Evolutionary conservation across 2,329 filamentous ascomycete genomes (phyloP), one percentile per base, ranked within the genome.

Genomic region (Penicillium capsulatum): DNA sequence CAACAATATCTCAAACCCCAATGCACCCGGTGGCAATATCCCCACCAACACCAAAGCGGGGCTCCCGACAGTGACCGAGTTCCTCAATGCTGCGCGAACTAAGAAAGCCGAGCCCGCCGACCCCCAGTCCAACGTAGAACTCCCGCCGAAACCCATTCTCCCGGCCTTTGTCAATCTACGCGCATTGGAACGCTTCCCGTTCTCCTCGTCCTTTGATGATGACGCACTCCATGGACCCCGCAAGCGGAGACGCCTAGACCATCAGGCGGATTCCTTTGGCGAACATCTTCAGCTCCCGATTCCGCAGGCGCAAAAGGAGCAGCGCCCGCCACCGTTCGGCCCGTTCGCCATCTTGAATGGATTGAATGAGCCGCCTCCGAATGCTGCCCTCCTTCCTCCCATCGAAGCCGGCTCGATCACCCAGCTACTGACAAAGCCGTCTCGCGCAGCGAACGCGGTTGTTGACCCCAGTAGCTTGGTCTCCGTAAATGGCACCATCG

Each of bases 291-390:
- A 72, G 44, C 53, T 73, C 8, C 71, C 71, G 14, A 70, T 69
- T 19, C 71, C 71, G 6, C 65, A 68, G 42, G 56, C 65, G n/a
- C 69, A 71, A 31, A 67, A 68, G 39, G 66, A 69, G 42, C 63
- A 65, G 39, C 64, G 69, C 32, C 64, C 58, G n/a, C 66, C 60
- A 29, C 64, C 69, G 5, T 67, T 70, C 51, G 61, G 67, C 16
- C 64, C 68, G 16, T 65, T 72, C 48, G 66, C 70, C 31, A 71
- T 72, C 44, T 60, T 83, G 8, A 79, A 79, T 52, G 78, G 78
- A 6, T 60, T 83, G 30, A 78, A 81, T 59, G 77, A 83, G 46
- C 79, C 79, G 2, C 79, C 79, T 10, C 78, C 78, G 7, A 75
- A 80, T 57, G 76, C 76, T 31, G 72, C 75, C 9, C 60, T 81